These are phyloP conservation scores for Coemansia sp. DNA, from an alignment of 192 early-diverging fungal species.

Conservation along the genomic window DNA sequence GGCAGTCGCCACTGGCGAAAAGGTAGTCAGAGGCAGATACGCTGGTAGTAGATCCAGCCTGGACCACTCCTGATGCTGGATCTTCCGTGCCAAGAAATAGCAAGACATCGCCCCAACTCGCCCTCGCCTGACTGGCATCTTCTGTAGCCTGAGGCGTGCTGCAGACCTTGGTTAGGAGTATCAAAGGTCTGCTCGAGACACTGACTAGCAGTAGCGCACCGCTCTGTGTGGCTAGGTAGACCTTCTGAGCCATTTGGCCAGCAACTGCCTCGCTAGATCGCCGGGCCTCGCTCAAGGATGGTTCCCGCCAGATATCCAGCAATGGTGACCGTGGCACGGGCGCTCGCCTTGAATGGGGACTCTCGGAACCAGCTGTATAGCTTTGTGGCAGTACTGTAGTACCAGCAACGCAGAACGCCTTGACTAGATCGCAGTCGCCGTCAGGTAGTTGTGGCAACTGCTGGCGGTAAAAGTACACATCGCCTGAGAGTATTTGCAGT, in stretches of 20 bases:
- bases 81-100: conserved; percentile 13
- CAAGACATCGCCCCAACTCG: conserved; percentile 17
- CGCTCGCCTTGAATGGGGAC: background rate
- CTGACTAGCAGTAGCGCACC: conserved; percentile 23
- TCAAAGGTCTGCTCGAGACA: conserved; percentile 13
- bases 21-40: conserved; percentile 16
- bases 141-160: background rate
- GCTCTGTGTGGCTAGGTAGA: conserved; percentile 35
- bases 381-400: background rate
- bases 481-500: conserved; percentile 46
- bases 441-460: conserved; percentile 11
- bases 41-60: background rate
- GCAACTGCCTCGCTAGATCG: conserved; percentile 7
- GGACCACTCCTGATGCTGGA: background rate
- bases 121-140: background rate
- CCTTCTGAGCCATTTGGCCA: conserved; percentile 19
- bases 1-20: conserved; percentile 37
- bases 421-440: conserved; percentile 18
- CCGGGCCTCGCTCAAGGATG: background rate
- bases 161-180: conserved; percentile 17
- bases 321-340: background rate
- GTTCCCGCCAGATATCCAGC: background rate
- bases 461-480: conserved; percentile 35
- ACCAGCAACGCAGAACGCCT: conserved; percentile 29
- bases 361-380: background rate